Evolutionary conservation across 2,329 filamentous ascomycete genomes (phyloP).

Genomic region (Lecanicillium sp.): DNA sequence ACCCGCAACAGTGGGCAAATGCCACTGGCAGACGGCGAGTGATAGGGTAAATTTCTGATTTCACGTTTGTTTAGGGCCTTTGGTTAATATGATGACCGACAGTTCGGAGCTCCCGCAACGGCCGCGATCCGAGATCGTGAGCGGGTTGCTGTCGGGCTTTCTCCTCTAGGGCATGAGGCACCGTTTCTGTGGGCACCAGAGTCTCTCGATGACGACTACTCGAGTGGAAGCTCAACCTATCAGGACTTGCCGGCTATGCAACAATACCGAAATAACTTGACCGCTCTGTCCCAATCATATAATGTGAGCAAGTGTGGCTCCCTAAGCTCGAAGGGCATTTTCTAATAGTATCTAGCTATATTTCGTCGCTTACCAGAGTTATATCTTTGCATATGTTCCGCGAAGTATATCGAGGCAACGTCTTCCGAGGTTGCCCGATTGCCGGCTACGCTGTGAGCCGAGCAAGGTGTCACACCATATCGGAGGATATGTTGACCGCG

Average conservation of each 20-base stretch:
- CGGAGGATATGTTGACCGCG: constrained; percentile 47
- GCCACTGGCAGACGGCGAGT: constrained; percentile 30
- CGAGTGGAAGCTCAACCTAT: not conserved
- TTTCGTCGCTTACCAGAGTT: constrained; percentile 51
- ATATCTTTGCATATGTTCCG: constrained; percentile 52
- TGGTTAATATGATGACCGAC: not conserved
- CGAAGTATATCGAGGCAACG: constrained; percentile 40
- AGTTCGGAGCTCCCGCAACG: constrained; percentile 34
- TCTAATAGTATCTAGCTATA: constrained; percentile 42
- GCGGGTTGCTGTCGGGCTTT: constrained; percentile 21
- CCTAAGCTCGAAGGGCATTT: not conserved
- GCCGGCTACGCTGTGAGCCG: constrained; percentile 41
- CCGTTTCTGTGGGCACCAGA: constrained; percentile 26
- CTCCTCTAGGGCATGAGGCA: constrained; percentile 19
- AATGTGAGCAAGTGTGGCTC: constrained; percentile 37
- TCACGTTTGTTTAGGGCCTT: not conserved
- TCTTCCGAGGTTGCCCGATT: constrained; percentile 41
- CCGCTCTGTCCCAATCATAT: constrained; percentile 50
- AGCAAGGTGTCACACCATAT: constrained; percentile 35
- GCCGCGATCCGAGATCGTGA: constrained; percentile 31
- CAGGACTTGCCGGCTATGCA: constrained; percentile 22
- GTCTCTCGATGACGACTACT: constrained; percentile 14
- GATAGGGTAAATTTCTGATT: constrained; percentile 28
- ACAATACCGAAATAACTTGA: constrained; percentile 48
- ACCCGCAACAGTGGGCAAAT: constrained; percentile 26